Evolutionary conservation across 768 basidiomycete species (phyloP).

Genomic region (Phylloporus arenicola): DNA sequence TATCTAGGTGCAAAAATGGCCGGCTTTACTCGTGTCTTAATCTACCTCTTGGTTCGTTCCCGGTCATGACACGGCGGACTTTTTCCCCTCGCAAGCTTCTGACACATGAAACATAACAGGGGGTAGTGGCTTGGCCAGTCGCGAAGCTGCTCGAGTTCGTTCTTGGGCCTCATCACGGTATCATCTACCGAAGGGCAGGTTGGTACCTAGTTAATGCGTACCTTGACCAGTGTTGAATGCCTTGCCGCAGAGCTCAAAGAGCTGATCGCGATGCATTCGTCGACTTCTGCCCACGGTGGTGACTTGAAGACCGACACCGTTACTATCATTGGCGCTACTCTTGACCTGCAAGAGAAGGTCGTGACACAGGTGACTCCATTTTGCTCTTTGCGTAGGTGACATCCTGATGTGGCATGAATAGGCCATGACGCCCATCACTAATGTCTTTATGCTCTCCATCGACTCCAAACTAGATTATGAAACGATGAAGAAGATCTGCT

Average conservation of each 20-base stretch:
- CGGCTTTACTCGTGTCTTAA: slow-evolving; percentile 56
- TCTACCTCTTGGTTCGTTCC: slow-evolving; percentile 55
- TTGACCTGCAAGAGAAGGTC: slow-evolving; percentile 85
- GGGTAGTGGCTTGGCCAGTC: slow-evolving; percentile 76
- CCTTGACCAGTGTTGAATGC: not conserved
- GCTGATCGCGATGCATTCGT: slow-evolving; percentile 83
- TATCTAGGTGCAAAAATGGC: slow-evolving; percentile 88
- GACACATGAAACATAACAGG: slow-evolving; percentile 34
- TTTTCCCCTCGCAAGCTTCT: not conserved
- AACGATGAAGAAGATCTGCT: slow-evolving; percentile 67
- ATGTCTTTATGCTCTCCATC: slow-evolving; percentile 86
- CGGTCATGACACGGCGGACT: not conserved
- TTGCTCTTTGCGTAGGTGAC: not conserved
- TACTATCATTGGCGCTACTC: slow-evolving; percentile 82
- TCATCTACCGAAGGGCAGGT: slow-evolving; percentile 80
- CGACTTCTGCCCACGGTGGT: slow-evolving; percentile 67
- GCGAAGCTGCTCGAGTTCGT: slow-evolving; percentile 75
- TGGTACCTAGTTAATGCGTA: not conserved
- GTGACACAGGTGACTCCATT: slow-evolving; percentile 50
- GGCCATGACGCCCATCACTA: slow-evolving; percentile 78
- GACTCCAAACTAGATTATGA: slow-evolving; percentile 79
- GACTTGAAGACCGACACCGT: slow-evolving; percentile 85
- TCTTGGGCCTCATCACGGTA: slow-evolving; percentile 82
- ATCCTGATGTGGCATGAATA: slow-evolving; percentile 19
- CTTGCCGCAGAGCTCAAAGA: slow-evolving; percentile 66